These are phyloP conservation scores for Oropetium thomaeum DNA, from an alignment of 176 grass and related monocot genomes.

Conservation along the genomic window DNA sequence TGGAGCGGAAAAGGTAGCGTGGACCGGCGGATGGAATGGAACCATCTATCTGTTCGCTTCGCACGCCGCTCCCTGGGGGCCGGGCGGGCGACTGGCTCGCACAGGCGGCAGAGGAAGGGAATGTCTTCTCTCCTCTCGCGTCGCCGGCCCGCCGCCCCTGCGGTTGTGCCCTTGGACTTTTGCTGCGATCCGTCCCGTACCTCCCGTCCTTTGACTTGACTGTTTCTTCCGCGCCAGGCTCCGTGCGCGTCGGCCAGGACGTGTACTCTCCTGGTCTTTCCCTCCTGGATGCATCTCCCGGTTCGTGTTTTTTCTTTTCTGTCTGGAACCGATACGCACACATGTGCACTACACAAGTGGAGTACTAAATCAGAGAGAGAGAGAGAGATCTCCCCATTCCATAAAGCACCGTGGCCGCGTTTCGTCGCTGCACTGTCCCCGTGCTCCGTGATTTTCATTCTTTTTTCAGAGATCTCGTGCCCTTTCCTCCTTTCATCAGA, in stretches of 20 bases:
- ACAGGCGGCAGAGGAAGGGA: background rate
- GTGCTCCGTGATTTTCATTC: background rate
- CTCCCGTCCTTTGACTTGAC: slow-evolving; percentile 13
- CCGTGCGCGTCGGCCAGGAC: background rate
- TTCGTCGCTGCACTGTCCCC: background rate
- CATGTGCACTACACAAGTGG: too few species aligned
- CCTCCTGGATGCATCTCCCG: background rate
- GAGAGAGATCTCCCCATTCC: too few species aligned
- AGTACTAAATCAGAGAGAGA: too few species aligned
- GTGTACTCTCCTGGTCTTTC: background rate
- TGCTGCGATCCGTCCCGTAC: background rate
- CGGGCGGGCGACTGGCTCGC: background rate
- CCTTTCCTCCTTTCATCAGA: background rate
- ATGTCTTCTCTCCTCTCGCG: slow-evolving; percentile 23
- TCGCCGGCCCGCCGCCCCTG: background rate
- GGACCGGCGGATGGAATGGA: background rate
- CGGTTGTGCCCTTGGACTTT: background rate
- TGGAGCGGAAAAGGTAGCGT: too few species aligned
- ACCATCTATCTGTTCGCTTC: background rate
- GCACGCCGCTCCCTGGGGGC: background rate
- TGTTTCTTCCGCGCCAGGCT: background rate
- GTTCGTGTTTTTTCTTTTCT: background rate
- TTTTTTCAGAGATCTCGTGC: background rate
- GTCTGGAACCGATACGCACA: background rate
- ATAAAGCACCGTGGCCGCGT: too few species aligned